Evolutionary conservation across 257 asterid species (phyloP).

Genomic region (Linaria vulgaris): DNA sequence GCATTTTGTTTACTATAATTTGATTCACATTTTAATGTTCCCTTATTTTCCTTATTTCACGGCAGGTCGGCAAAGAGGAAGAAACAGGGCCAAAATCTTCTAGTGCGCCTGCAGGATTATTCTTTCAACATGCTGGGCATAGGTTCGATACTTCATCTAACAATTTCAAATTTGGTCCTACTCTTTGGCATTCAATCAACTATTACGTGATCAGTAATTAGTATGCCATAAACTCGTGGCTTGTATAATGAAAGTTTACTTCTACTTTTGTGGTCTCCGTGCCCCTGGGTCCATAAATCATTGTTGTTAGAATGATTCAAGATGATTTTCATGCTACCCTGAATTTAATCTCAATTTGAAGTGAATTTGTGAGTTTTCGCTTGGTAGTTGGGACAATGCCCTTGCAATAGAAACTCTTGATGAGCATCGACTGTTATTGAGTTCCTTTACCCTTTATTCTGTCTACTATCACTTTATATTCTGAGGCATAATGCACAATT

Average conservation of each 20-base stretch:
- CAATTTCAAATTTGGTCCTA: conserved; percentile 6
- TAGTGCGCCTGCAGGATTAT: conserved; percentile 75
- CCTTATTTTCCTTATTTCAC: conserved; percentile 19
- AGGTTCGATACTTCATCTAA: conserved; percentile 50
- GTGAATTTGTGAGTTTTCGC: not conserved
- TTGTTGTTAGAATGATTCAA: no score
- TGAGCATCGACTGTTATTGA: conserved; percentile 1
- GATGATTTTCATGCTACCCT: not conserved
- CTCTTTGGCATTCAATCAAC: not conserved
- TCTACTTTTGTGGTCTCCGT: no score
- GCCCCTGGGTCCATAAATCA: no score
- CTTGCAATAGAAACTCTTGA: not conserved
- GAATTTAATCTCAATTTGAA: not conserved
- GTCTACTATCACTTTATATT: not conserved
- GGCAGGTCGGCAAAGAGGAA: conserved; percentile 68
- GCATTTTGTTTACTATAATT: not conserved
- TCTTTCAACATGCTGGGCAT: conserved; percentile 99
- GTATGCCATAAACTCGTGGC: not conserved
- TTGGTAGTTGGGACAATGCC: not conserved
- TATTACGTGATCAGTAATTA: not conserved
- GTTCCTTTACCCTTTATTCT: not conserved
- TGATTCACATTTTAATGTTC: conserved; percentile 11
- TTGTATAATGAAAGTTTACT: no score
- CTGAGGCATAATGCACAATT: not conserved
- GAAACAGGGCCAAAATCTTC: conserved; percentile 54